Evolutionary conservation across 179 eudicot genomes (phyloP), one percentile per base, ranked within the genome.

Genomic region (Camellia oleifera): DNA sequence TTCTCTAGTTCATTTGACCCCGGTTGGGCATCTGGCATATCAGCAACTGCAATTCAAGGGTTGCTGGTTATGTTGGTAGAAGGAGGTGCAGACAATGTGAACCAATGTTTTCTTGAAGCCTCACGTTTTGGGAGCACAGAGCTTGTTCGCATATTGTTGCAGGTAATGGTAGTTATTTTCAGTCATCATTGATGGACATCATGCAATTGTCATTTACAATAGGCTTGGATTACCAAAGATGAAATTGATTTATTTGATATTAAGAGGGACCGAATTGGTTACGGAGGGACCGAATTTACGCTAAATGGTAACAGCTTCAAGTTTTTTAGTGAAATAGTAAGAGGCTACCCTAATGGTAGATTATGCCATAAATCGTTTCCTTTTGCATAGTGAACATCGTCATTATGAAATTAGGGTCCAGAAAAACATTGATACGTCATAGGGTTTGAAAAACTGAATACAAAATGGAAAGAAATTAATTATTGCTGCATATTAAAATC

Each of bases 61-160:
- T 88, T 95, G 83, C 86, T 95, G 66, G 90, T 89, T 48, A 84
- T 95, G 96, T 85, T 95, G 81, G 99, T 95, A n/a, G 99, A 95
- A 84, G 98, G 98, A 60, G 99, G 99, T 75, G 99, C 99, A 72
- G 99, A 95, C 81, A 95, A 95, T 89, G 97, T 95, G 72, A 95
- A 95, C 83, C 99, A 95, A 82, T 95, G 99, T 84, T 95, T 95
- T 85, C 96, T 95, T 74, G 99, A 95, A 88, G 99, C 99, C 69
- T 92, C 99, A 4, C 98, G 99, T 58, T 96, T 96, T 84, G 99
- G 99, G 78, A 96, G 99, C 90, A 96, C 99, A 14, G 99, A 96
- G 78, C 91, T 96, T 70, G 99, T 96, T 70, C 99, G 96, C 83
- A 94, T 96, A 77, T 83, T 96, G 61, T 86, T 96, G 80, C 98